phyloP scores from a whole-genome alignment of 768 basidiomycete species.

The Pulveroboletus sp. region DNA sequence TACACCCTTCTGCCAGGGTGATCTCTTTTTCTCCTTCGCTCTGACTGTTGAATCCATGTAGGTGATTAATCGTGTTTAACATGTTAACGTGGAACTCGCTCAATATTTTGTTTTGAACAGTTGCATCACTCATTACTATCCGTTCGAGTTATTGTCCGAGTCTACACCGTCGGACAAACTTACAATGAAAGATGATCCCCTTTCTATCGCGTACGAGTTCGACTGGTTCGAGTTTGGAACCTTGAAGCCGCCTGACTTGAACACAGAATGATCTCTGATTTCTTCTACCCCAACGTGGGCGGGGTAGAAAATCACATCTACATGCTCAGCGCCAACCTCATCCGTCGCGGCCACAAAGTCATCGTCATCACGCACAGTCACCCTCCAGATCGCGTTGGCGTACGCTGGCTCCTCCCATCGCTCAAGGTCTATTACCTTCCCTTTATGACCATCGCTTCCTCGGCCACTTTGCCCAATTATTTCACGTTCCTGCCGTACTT shows the following conservation, averaged over 20 bases:
- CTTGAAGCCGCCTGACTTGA: conserved; percentile 1
- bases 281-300: conserved; percentile 91
- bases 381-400: conserved; percentile 77
- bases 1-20: too few species aligned
- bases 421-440: conserved; percentile 97
- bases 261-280: conserved; percentile 90
- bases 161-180: too few species aligned
- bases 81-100: not conserved
- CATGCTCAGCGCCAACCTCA: conserved; percentile 82
- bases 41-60: not conserved
- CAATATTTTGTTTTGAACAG: not conserved
- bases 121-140: too few species aligned
- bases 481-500: conserved; percentile 91
- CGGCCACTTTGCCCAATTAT: conserved; percentile 93
- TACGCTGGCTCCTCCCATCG: conserved; percentile 83
- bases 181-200: conserved; percentile 25
- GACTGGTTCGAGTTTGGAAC: not conserved
- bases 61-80: not conserved
- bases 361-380: conserved; percentile 95
- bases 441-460: conserved; percentile 82
- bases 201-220: conserved; percentile 29
- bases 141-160: too few species aligned
- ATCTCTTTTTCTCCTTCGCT: too few species aligned
- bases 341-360: conserved; percentile 85
- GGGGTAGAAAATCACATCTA: conserved; percentile 98